Evolutionary conservation across 2,329 filamentous ascomycete species (phyloP).

Genomic region (Dactylellina cionopaga): DNA sequence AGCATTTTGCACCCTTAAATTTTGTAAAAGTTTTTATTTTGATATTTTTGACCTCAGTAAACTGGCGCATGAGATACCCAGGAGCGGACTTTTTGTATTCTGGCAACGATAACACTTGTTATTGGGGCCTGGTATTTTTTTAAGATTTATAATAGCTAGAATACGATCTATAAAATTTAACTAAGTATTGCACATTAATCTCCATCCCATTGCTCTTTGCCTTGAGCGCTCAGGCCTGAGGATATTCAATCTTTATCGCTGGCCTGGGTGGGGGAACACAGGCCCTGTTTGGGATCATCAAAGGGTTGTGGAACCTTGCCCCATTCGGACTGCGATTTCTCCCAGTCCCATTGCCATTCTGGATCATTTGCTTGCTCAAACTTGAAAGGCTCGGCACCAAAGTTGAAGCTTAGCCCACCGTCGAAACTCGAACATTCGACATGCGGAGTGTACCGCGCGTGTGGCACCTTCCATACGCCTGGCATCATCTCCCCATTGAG

Average conservation of each 20-base stretch:
- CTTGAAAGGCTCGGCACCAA: slow-evolving; percentile 18
- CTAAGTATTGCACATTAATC: neutral
- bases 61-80: slow-evolving; percentile 42
- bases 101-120: too few species aligned
- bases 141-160: neutral
- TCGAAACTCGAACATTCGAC: neutral
- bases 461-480: neutral
- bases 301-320: too few species aligned
- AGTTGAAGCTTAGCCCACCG: slow-evolving; percentile 5
- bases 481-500: neutral
- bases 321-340: neutral
- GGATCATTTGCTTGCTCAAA: slow-evolving; percentile 16
- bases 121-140: too few species aligned
- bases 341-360: neutral
- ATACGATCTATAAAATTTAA: neutral
- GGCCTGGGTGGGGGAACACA: too few species aligned
- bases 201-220: neutral
- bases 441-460: neutral
- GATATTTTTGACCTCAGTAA: slow-evolving; percentile 9
- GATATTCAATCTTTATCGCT: too few species aligned
- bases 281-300: too few species aligned
- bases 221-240: too few species aligned
- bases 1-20: neutral
- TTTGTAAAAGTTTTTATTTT: neutral
- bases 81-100: slow-evolving; percentile 26